Percentiles rank a stretch among this genome's conserved stretches.
Conservation (phyloP, 2,329 filamentous ascomycete genomes). For the Fusarium mundagurra region DNA sequence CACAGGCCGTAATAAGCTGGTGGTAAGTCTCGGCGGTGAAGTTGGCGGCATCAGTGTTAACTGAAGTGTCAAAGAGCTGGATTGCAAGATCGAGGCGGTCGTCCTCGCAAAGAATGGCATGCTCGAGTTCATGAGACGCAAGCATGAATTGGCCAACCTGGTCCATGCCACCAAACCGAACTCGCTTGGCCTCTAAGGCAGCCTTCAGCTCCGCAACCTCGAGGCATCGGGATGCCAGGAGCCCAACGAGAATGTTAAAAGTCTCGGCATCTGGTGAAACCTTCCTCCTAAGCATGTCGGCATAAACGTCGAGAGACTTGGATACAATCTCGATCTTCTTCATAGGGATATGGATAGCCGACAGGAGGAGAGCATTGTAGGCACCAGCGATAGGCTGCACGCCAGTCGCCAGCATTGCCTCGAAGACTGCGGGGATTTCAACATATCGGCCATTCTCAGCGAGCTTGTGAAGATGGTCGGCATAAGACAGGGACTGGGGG, state of each 20-base stretch:
- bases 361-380: conserved; percentile 91
- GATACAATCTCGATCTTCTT: conserved; percentile 86
- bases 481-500: conserved; percentile 75
- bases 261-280: conserved; percentile 85
- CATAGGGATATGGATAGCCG: conserved; percentile 82
- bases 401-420: conserved; percentile 85
- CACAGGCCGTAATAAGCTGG: conserved; percentile 86
- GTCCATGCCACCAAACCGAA: conserved; percentile 86
- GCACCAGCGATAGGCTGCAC: conserved; percentile 82
- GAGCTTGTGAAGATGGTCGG: conserved; percentile 80
- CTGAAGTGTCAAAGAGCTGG: conserved; percentile 84
- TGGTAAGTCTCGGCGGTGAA: conserved; percentile 88
- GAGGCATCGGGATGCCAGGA: conserved; percentile 82
- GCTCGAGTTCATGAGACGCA: conserved; percentile 85
- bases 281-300: conserved; percentile 91
- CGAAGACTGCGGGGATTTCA: conserved; percentile 91
- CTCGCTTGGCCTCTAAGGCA: conserved; percentile 80
- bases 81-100: conserved; percentile 86
- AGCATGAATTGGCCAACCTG: conserved; percentile 88
- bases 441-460: conserved; percentile 77
- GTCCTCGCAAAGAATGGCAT: conserved; percentile 86
- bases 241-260: conserved; percentile 85
- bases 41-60: conserved; percentile 66
- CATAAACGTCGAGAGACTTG: conserved; percentile 93
- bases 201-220: conserved; percentile 80